phyloP scores from a whole-genome alignment of 306 rosid species.

The Quercus mongolica region DNA sequence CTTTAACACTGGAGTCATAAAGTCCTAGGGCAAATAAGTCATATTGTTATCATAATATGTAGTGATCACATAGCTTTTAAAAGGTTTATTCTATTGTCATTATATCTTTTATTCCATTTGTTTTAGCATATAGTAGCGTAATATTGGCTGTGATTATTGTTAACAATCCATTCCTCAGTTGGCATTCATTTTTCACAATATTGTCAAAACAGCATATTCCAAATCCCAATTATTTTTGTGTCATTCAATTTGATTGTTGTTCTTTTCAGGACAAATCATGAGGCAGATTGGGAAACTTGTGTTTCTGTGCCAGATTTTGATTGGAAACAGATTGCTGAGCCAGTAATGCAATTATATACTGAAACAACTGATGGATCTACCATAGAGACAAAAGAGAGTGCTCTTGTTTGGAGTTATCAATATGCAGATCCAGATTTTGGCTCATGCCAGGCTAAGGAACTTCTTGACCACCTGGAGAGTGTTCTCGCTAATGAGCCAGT shows the following conservation, averaged over 20 bases:
- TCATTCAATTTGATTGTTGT: conserved; percentile 1
- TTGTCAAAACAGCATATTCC: neutral
- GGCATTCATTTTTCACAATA: neutral
- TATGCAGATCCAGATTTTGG: conserved; percentile 88
- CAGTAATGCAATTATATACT: conserved; percentile 77
- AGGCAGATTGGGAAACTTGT: conserved; percentile 73
- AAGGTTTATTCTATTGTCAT: neutral
- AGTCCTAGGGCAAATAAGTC: neutral
- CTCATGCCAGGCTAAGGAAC: conserved; percentile 91
- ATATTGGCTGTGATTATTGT: neutral
- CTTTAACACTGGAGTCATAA: neutral
- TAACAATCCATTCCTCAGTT: neutral
- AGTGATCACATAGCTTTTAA: neutral
- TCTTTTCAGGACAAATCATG: conserved; percentile 53
- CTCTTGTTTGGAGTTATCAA: conserved; percentile 85
- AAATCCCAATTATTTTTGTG: neutral
- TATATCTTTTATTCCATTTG: neutral
- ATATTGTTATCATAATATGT: neutral
- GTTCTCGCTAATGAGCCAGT: conserved; percentile 94
- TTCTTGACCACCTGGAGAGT: conserved; percentile 87
- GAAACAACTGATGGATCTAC: conserved; percentile 91
- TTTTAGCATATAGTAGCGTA: neutral
- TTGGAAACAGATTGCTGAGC: conserved; percentile 87
- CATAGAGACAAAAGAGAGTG: conserved; percentile 81
- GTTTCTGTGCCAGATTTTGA: conserved; percentile 53